Conservation (phyloP, 2,329 filamentous ascomycete species). For the Aspergillus sergii region DNA sequence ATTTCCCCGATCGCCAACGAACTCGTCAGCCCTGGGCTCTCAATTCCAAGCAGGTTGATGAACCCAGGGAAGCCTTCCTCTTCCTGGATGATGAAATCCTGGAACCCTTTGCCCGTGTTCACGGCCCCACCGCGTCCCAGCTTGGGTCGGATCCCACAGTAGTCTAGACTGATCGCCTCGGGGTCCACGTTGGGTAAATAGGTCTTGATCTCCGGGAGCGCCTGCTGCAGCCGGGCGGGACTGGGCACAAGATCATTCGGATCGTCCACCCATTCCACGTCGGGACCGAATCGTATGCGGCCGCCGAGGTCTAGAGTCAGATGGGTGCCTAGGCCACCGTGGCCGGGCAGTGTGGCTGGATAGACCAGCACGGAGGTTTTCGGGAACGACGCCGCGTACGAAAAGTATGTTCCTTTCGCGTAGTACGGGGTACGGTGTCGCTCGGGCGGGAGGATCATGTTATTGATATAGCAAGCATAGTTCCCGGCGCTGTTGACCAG, state of each 20-base stretch:
- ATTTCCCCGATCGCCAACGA: slow-evolving; percentile 80
- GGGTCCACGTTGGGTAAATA: slow-evolving; percentile 78
- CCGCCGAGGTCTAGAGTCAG: slow-evolving; percentile 87
- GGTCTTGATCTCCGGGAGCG: slow-evolving; percentile 71
- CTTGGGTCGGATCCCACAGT: slow-evolving; percentile 91
- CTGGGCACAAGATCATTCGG: slow-evolving; percentile 72
- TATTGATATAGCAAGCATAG: slow-evolving; percentile 73
- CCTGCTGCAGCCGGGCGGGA: slow-evolving; percentile 62
- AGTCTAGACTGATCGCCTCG: slow-evolving; percentile 72
- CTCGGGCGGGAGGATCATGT: slow-evolving; percentile 67
- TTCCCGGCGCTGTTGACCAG: slow-evolving; percentile 87
- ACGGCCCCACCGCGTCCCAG: slow-evolving; percentile 64
- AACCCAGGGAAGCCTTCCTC: slow-evolving; percentile 81
- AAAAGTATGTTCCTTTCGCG: slow-evolving; percentile 96
- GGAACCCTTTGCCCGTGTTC: slow-evolving; percentile 63
- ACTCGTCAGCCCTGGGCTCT: slow-evolving; percentile 90
- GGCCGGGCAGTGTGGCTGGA: slow-evolving; percentile 79
- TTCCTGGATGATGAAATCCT: slow-evolving; percentile 78
- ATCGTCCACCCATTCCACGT: slow-evolving; percentile 86
- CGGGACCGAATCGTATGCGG: slow-evolving; percentile 86
- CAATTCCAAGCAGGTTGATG: slow-evolving; percentile 88
- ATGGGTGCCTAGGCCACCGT: slow-evolving; percentile 89
- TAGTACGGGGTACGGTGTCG: slow-evolving; percentile 68
- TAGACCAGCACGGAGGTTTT: slow-evolving; percentile 77
- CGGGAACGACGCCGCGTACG: slow-evolving; percentile 69